Base-by-base conservation (phyloP, 352 stramenopile species). In the Phytophthora boehmeriae region DNA sequence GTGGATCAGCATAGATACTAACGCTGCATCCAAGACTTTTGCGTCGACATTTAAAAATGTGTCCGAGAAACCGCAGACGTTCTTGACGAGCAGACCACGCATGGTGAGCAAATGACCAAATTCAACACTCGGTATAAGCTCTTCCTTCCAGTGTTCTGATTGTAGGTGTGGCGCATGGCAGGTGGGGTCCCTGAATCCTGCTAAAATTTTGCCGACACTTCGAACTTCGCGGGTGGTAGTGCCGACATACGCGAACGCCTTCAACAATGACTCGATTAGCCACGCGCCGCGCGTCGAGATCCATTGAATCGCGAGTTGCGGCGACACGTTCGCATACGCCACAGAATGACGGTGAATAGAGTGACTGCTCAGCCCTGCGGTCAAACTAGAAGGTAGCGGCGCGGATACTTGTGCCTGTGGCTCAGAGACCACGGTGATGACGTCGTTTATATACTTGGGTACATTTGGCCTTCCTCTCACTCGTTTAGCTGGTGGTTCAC, bases 221-320 rank as follows among this genome's bases (percentile, higher is more conserved):
- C n/a, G n/a, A n/a, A n/a, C n/a, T n/a, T n/a, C n/a, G n/a, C n/a
- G n/a, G n/a, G n/a, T n/a, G n/a, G n/a, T n/a, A n/a, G n/a, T n/a
- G n/a, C n/a, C n/a, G n/a, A n/a, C n/a, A n/a, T n/a, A n/a, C n/a
- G n/a, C n/a, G n/a, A n/a, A n/a, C n/a, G n/a, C n/a, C n/a, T 50
- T 50, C 20, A 22, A 35, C 3, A 50, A n/a, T 9, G 43, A 50
- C 13, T 50, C 43, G 5, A 50, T 2, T 2, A 50, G 3, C 43
- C 43, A 50, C 22, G 50, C 43, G 20, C 43, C 43, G 2, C 43
- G 8, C 1, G 43, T 25, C 1, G 27, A 71, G 47, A 11, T 50
- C 43, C 43, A 50, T 25, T 27, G 43, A 25, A 50, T 50, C 8
- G 43, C 43, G 5, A 50, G 43, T 8, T 50, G 20, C 1, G 43